Conservation (phyloP, 306 rosid genomes). For the Castanopsis chinensis region DNA sequence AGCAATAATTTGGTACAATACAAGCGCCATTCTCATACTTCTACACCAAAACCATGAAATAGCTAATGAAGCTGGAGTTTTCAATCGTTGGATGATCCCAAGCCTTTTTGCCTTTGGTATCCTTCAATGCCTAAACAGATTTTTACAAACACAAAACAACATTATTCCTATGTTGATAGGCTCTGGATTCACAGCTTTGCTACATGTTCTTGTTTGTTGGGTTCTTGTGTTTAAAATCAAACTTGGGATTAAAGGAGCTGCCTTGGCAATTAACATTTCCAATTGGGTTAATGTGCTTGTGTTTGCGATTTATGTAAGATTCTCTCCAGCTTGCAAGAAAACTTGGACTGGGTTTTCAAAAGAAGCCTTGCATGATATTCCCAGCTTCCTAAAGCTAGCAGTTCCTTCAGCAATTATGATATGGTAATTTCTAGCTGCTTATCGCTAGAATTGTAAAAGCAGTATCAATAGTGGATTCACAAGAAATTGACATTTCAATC, state of each 20-base stretch:
- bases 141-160: conserved; percentile 54
- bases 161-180: conserved; percentile 49
- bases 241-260: conserved; percentile 50
- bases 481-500: too few species aligned
- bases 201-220: conserved; percentile 50
- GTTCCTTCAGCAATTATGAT: conserved; percentile 63
- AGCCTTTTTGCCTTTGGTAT: conserved; percentile 41
- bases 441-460: not conserved
- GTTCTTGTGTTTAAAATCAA: conserved; percentile 33
- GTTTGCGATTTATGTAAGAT: conserved; percentile 32
- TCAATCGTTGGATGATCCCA: conserved; percentile 45
- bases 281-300: conserved; percentile 48
- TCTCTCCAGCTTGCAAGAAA: conserved; percentile 33
- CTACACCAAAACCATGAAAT: conserved; percentile 46
- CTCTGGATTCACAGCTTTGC: conserved; percentile 49
- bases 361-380: conserved; percentile 45
- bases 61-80: conserved; percentile 41
- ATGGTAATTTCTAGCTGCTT: conserved; percentile 32
- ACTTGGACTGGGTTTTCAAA: conserved; percentile 60
- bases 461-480: too few species aligned
- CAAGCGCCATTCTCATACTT: conserved; percentile 36
- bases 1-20: conserved; percentile 39
- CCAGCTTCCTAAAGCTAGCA: conserved; percentile 48
- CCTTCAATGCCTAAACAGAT: conserved; percentile 58
- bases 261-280: conserved; percentile 51